Conservation (phyloP, 1,284 basidiomycete species). For the Sanguinoderma infundibulare region DNA sequence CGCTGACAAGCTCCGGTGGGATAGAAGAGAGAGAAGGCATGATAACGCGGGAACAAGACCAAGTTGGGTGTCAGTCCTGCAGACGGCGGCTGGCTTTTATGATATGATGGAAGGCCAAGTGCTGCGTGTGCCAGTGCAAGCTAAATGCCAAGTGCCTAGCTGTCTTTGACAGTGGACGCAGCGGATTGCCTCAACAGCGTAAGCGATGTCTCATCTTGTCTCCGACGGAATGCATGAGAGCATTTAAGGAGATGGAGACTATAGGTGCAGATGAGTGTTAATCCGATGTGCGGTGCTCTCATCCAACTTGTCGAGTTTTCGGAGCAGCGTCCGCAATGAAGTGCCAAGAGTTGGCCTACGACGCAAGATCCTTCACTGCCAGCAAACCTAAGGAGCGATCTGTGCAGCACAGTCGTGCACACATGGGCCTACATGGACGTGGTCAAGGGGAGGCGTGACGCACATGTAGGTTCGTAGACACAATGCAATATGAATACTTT, state of each 20-base stretch:
- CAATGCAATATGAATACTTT: conserved; percentile 8
- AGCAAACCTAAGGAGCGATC: no score
- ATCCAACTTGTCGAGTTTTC: no score
- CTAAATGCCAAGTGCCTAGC: not conserved
- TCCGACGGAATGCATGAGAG: not conserved
- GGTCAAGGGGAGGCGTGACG: not conserved
- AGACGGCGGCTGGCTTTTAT: no score
- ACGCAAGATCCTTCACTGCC: no score
- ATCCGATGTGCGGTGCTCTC: no score
- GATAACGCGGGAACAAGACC: not conserved
- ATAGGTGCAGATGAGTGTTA: no score
- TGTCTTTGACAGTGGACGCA: not conserved
- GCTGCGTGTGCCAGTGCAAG: not conserved
- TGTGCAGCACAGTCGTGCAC: not conserved
- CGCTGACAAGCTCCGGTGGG: not conserved
- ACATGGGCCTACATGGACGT: not conserved
- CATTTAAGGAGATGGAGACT: not conserved
- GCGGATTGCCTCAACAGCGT: not conserved
- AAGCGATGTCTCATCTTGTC: not conserved
- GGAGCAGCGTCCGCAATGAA: no score
- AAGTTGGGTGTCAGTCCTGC: no score
- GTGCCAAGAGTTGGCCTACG: not conserved
- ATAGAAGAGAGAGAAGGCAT: not conserved
- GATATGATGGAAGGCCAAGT: not conserved
- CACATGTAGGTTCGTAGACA: not conserved